Evolutionary conservation across 2,329 filamentous ascomycete species (phyloP), one percentile per base, ranked within the genome.

Genomic region (Hypoxylon sp.): DNA sequence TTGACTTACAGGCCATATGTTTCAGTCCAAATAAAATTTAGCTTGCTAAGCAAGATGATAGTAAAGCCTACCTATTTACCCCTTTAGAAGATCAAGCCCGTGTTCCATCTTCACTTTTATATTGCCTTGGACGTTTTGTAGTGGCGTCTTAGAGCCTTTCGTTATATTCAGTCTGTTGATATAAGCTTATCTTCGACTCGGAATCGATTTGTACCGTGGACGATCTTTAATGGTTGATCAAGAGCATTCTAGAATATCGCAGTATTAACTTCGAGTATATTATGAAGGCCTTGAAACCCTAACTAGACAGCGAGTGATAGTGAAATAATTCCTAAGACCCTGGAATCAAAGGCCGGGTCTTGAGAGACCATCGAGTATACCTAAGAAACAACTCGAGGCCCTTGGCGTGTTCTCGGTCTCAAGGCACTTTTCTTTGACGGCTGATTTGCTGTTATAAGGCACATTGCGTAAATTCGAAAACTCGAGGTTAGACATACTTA

Each of bases 361-460:
- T n/a, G 6, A 36, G 32, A 51, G 30, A 41, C 55, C 14, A 36
- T 28, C 46, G 21, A 56, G 28, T 53, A 51, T 5, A 10, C 46
- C 25, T 57, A 25, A 53, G 65, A 59, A 59, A 46, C 14, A 36
- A 10, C 45, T 68, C 62, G 58, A 58, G 55, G 19, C 13, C 17
- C 19, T 56, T 52, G 23, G 65, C 9, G 4, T 34, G 7, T 59
- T 66, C 65, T 65, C 56, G 60, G 59, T 30, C 5, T 28, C 28
- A 34, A 53, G 38, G 38, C 21, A 48, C 11, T 5, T 11, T 23
- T 17, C 49, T 64, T 60, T 60, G 19, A 52, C 11, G 5, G 7
- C 14, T 23, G 7, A 14, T 30, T 23, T 48, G 14, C 51, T 11
- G 25, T 57, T 63, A 62, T 65, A 56, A 68, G 58, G 53, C 30